Conservation (phyloP, 73 alveolate species). For the Blepharisma japonicum region DNA sequence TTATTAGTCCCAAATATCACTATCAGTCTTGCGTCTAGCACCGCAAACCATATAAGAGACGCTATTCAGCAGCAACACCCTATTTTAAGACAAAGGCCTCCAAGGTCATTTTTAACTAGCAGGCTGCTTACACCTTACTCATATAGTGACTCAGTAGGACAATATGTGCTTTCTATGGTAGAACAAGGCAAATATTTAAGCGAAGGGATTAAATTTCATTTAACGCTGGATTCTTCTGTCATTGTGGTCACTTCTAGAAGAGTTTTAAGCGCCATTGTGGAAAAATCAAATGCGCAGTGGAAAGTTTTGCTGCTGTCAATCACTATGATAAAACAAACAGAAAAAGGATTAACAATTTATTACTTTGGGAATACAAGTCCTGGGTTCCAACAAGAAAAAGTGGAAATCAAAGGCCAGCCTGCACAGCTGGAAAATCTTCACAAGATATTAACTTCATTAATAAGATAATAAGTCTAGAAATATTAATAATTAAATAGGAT, state of each 20-base stretch:
- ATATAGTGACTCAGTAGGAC: slow-evolving; percentile 13
- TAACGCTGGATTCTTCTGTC: neutral
- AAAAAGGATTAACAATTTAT: neutral
- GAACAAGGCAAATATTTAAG: slow-evolving; percentile 21
- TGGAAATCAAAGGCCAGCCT: neutral
- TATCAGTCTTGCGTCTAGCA: neutral
- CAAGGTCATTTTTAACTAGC: neutral
- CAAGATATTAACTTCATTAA: no score
- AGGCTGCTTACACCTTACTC: slow-evolving; percentile 10
- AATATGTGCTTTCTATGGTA: slow-evolving; percentile 2
- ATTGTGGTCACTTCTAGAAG: slow-evolving; percentile 28
- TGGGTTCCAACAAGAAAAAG: slow-evolving; percentile 13
- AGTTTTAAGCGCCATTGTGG: slow-evolving; percentile 10
- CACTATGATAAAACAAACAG: neutral
- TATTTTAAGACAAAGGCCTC: neutral
- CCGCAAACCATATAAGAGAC: slow-evolving; percentile 18
- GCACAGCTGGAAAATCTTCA: slow-evolving; percentile 10
- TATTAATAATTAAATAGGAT: no score
- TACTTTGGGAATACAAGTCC: neutral
- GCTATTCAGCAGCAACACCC: neutral
- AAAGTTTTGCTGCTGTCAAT: neutral
- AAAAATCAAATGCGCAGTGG: neutral
- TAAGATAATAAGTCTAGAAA: no score
- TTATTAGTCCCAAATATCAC: neutral
- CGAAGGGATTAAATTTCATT: slow-evolving; percentile 10